Evolutionary conservation across 352 stramenopile species (phyloP).

Genomic region (Pythium folliculosum): DNA sequence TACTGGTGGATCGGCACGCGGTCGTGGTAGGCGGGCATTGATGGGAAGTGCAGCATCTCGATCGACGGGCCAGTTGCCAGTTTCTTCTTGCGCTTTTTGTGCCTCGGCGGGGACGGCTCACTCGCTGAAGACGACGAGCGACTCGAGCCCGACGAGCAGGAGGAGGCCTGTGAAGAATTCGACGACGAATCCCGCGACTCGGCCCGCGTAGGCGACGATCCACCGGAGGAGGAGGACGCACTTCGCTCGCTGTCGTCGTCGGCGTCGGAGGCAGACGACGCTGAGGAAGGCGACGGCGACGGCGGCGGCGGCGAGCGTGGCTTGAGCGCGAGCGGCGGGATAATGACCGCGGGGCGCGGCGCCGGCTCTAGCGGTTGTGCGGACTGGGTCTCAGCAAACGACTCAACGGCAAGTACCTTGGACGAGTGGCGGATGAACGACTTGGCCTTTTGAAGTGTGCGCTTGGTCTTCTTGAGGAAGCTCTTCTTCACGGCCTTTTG

Average conservation of each 20-base stretch:
- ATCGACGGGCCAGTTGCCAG: not conserved
- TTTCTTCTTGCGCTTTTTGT: not conserved
- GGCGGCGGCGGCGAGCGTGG: slow-evolving; percentile 5
- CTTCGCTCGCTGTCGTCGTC: not conserved
- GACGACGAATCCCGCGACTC: slow-evolving; percentile 28
- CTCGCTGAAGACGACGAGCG: not conserved
- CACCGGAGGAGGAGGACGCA: not conserved
- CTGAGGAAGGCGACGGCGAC: not conserved
- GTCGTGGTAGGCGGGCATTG: slow-evolving; percentile 10
- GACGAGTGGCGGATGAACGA: slow-evolving; percentile 51
- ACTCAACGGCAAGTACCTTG: slow-evolving; percentile 42
- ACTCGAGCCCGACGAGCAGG: slow-evolving; percentile 20
- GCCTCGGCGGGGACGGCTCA: not conserved
- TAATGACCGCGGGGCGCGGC: not conserved
- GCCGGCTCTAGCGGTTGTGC: not conserved
- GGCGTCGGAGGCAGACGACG: slow-evolving; percentile 7
- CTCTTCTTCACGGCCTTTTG: slow-evolving; percentile 52
- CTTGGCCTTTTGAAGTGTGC: slow-evolving; percentile 29
- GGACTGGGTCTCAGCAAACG: not conserved
- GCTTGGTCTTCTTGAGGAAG: slow-evolving; percentile 24
- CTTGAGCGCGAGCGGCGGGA: slow-evolving; percentile 15
- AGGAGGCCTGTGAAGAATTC: slow-evolving; percentile 12
- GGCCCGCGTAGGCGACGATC: slow-evolving; percentile 30
- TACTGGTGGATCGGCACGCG: not conserved
- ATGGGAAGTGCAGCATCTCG: slow-evolving; percentile 9